These are phyloP conservation scores for Podila clonocystis DNA, from an alignment of 192 early-diverging fungal genomes.

Conservation along the genomic window DNA sequence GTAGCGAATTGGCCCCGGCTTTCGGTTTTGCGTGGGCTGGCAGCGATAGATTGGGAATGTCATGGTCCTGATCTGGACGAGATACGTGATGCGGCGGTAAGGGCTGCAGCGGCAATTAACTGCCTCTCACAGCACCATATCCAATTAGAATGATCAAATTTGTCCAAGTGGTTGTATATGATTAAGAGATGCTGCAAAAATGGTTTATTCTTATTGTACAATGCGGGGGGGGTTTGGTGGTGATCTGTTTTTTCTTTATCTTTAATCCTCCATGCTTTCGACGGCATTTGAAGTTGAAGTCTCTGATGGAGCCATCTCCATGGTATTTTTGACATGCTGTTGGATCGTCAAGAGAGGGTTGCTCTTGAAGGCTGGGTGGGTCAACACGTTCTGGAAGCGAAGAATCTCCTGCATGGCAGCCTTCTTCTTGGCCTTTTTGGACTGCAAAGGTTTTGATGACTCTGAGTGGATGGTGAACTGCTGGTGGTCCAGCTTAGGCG, in stretches of 20 bases:
- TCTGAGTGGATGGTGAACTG: conserved; percentile 41
- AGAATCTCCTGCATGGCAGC: conserved; percentile 74
- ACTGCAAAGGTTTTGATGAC: conserved; percentile 39
- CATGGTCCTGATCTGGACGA: too few relatives aligned
- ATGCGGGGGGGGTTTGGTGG: not conserved
- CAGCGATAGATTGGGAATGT: too few relatives aligned
- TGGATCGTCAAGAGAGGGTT: conserved; percentile 77
- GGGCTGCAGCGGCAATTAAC: too few relatives aligned
- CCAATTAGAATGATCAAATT: too few relatives aligned
- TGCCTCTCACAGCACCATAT: too few relatives aligned
- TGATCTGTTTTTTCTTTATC: not conserved
- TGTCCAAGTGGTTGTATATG: too few relatives aligned
- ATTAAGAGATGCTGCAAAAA: too few relatives aligned
- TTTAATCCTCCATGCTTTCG: conserved; percentile 39
- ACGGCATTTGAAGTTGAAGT: not conserved
- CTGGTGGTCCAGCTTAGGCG: conserved; percentile 15
- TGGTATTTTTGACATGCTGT: conserved; percentile 79
- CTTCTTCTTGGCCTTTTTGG: conserved; percentile 67
- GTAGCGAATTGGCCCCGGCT: too few relatives aligned
- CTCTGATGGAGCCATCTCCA: conserved; percentile 55
- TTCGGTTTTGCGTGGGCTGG: too few relatives aligned
- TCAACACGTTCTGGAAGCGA: conserved; percentile 77
- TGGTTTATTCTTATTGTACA: too few relatives aligned
- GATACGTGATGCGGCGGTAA: too few relatives aligned
- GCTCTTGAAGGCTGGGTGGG: conserved; percentile 75